phyloP scores from a whole-genome alignment of 352 stramenopile species.

The Phytophthora citrophthora region DNA sequence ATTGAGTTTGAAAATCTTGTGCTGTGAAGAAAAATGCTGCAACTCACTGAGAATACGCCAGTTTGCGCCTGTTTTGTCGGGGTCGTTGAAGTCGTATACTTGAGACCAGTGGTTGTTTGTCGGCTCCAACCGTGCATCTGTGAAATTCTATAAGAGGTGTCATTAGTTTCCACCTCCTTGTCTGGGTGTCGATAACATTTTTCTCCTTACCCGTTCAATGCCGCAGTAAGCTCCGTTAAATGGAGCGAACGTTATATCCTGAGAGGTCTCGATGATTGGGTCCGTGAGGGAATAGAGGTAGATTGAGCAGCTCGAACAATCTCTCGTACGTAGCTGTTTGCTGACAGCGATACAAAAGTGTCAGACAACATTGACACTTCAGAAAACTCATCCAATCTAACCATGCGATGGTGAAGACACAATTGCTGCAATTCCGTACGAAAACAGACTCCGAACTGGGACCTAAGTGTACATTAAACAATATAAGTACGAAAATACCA shows the following conservation, averaged over 20 bases:
- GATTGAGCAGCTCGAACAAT: slow-evolving; percentile 84
- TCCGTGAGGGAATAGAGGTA: slow-evolving; percentile 92
- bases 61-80: slow-evolving; percentile 75
- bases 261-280: slow-evolving; percentile 93
- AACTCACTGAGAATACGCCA: slow-evolving; percentile 69
- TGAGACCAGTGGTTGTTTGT: slow-evolving; percentile 91
- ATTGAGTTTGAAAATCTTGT: slow-evolving; percentile 1
- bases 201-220: slow-evolving; percentile 48
- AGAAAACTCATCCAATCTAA: slow-evolving; percentile 24
- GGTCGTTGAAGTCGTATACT: slow-evolving; percentile 94
- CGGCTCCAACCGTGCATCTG: slow-evolving; percentile 73
- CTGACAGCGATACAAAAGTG: slow-evolving; percentile 25
- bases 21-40: neutral
- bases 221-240: slow-evolving; percentile 90
- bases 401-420: slow-evolving; percentile 90
- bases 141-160: slow-evolving; percentile 57
- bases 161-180: neutral
- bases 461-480: slow-evolving; percentile 26
- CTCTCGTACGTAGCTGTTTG: slow-evolving; percentile 91
- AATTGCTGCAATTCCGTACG: slow-evolving; percentile 91
- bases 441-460: slow-evolving; percentile 91
- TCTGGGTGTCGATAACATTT: neutral
- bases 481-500: neutral
- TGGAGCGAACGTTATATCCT: slow-evolving; percentile 84
- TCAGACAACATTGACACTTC: slow-evolving; percentile 1